These are phyloP conservation scores for Calcarisporium arbuscula DNA, from an alignment of 2,329 filamentous ascomycete genomes.

Conservation along the genomic window DNA sequence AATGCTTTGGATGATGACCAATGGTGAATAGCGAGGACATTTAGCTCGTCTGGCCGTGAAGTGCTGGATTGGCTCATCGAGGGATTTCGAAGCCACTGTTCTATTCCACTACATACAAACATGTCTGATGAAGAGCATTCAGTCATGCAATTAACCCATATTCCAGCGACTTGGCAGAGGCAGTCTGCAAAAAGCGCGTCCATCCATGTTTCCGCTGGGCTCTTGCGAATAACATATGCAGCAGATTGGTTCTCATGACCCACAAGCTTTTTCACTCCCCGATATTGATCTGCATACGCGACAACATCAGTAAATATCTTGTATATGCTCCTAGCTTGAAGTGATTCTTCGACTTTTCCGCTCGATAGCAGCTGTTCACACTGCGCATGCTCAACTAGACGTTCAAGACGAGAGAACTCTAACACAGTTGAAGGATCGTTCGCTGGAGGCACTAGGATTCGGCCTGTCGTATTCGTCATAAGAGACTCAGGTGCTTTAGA, in stretches of 20 bases:
- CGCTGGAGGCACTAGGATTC: not conserved
- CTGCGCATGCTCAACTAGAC: constrained; percentile 23
- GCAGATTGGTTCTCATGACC: constrained; percentile 21
- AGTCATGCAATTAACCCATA: constrained; percentile 30
- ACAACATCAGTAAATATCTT: constrained; percentile 24
- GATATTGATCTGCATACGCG: constrained; percentile 21
- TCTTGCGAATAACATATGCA: constrained; percentile 18
- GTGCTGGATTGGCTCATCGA: constrained; percentile 1
- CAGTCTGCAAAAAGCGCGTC: constrained; percentile 21
- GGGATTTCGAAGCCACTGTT: constrained; percentile 26
- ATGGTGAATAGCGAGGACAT: constrained; percentile 7
- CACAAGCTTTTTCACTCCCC: constrained; percentile 22
- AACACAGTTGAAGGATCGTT: not conserved
- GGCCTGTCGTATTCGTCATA: constrained; percentile 2
- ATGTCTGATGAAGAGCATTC: constrained; percentile 19
- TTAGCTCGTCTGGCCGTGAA: not conserved
- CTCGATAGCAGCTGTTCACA: constrained; percentile 21
- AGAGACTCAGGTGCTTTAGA: not conserved
- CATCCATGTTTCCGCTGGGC: constrained; percentile 16
- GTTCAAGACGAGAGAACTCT: constrained; percentile 4
- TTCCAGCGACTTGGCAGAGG: constrained; percentile 29
- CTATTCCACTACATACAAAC: constrained; percentile 24
- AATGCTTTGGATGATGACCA: not conserved
- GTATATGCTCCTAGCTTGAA: constrained; percentile 32
- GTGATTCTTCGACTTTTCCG: constrained; percentile 21